These are phyloP conservation scores for Monascus purpureus DNA, from an alignment of 495 filamentous ascomycete genomes.

Conservation along the genomic window DNA sequence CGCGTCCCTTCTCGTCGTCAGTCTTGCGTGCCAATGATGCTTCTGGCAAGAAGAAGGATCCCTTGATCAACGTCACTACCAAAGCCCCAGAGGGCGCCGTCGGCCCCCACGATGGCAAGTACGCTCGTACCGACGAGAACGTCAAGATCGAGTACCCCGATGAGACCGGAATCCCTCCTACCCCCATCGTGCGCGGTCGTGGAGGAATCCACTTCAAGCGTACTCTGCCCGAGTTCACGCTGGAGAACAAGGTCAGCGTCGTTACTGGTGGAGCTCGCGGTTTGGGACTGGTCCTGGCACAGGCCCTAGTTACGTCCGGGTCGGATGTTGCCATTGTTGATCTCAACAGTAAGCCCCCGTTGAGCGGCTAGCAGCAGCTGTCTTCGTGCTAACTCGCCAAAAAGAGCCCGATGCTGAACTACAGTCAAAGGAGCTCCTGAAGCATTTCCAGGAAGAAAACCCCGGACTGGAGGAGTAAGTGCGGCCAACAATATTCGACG, in stretches of 20 bases:
- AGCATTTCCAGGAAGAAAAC: conserved; percentile 62
- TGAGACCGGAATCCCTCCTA: conserved; percentile 50
- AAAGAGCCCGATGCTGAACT: conserved; percentile 75
- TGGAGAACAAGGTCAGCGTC: conserved; percentile 63
- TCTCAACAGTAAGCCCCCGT: conserved; percentile 55
- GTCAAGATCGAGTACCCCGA: conserved; percentile 66
- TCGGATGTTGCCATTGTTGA: conserved; percentile 88
- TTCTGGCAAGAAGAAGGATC: conserved; percentile 15
- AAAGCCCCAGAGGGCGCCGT: conserved; percentile 19
- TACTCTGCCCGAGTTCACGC: conserved; percentile 59
- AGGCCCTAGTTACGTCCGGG: conserved; percentile 73
- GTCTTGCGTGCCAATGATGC: conserved; percentile 14
- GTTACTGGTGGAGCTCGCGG: conserved; percentile 82
- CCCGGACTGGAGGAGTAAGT: conserved; percentile 56
- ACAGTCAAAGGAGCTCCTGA: conserved; percentile 56
- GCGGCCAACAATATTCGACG: too few relatives aligned
- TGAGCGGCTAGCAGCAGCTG: too few relatives aligned
- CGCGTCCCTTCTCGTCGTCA: conserved; percentile 19
- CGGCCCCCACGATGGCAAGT: conserved; percentile 29
- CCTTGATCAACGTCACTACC: conserved; percentile 15
- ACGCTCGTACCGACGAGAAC: conserved; percentile 64
- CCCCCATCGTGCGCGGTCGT: conserved; percentile 52
- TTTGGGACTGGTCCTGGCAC: conserved; percentile 80
- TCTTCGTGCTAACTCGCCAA: too few relatives aligned
- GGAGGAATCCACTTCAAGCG: conserved; percentile 59